These are phyloP conservation scores for Sporobolomyces pararoseus DNA, from an alignment of 768 basidiomycete species.

Conservation along the genomic window DNA sequence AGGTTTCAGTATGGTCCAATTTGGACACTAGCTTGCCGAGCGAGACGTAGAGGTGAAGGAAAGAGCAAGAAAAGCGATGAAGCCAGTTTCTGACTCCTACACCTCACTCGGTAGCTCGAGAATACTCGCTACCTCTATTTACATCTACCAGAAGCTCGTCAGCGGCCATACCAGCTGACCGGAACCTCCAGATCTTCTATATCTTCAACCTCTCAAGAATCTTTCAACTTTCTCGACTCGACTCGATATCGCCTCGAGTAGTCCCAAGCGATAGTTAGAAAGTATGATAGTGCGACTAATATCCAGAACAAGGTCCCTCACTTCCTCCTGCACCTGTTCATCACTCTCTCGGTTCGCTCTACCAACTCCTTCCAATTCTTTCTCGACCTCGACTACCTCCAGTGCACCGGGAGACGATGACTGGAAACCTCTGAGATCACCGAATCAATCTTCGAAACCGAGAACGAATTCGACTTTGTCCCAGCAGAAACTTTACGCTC, in stretches of 20 bases:
- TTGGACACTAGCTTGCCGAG: too few species aligned
- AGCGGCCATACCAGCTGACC: too few species aligned
- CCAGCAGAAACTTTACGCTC: constrained; percentile 7
- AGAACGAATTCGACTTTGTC: neutral
- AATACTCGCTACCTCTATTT: too few species aligned
- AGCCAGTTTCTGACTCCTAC: too few species aligned
- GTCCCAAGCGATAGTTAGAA: too few species aligned
- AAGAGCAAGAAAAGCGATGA: too few species aligned
- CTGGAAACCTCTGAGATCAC: neutral
- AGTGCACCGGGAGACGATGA: neutral
- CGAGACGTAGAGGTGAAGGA: too few species aligned
- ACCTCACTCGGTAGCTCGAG: too few species aligned
- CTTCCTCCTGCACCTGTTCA: neutral
- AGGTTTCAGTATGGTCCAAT: too few species aligned
- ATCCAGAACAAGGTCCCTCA: neutral
- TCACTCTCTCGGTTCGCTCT: neutral
- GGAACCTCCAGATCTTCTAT: too few species aligned
- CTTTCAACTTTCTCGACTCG: constrained; percentile 1
- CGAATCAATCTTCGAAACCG: neutral
- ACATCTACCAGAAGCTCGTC: too few species aligned
- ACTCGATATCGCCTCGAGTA: neutral
- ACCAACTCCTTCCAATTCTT: neutral
- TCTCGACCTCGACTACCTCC: neutral
- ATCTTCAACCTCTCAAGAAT: too few species aligned
- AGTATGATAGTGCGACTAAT: neutral